These are phyloP conservation scores for Articulospora tetracladia DNA, from an alignment of 495 filamentous ascomycete genomes.

Conservation along the genomic window DNA sequence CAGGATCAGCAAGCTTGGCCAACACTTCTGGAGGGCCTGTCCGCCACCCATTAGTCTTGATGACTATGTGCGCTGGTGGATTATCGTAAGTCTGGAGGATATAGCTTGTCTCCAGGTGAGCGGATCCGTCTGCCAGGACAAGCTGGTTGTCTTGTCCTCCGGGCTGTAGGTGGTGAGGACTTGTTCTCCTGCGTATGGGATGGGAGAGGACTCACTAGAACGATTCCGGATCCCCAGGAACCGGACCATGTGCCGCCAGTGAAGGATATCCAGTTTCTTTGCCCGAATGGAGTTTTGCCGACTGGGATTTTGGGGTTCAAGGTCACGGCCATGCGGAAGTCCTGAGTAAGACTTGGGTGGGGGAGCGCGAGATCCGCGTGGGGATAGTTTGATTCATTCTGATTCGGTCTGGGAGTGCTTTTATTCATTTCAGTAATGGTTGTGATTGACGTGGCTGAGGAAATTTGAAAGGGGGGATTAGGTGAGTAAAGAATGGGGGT, in stretches of 20 bases:
- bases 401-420: conserved; percentile 14
- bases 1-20: conserved; percentile 30
- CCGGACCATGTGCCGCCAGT: conserved; percentile 57
- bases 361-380: conserved; percentile 20
- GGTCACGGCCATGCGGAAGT: conserved; percentile 59
- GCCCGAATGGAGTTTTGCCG: conserved; percentile 51
- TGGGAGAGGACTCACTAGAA: conserved; percentile 41
- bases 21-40: conserved; percentile 45
- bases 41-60: conserved; percentile 54
- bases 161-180: conserved; percentile 36
- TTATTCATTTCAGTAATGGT: conserved; percentile 1
- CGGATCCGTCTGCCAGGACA: conserved; percentile 50
- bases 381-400: conserved; percentile 10
- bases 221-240: conserved; percentile 55
- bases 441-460: neutral
- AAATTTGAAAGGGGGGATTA: neutral
- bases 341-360: conserved; percentile 47
- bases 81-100: conserved; percentile 55
- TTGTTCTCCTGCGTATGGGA: neutral
- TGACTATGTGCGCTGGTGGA: conserved; percentile 54
- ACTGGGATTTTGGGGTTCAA: conserved; percentile 53
- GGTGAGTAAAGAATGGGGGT: neutral
- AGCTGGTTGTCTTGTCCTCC: conserved; percentile 59
- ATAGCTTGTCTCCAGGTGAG: conserved; percentile 49
- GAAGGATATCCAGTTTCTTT: conserved; percentile 56